Conservation (phyloP, 345 rosid genomes). For the Lagerstroemia speciosa region DNA sequence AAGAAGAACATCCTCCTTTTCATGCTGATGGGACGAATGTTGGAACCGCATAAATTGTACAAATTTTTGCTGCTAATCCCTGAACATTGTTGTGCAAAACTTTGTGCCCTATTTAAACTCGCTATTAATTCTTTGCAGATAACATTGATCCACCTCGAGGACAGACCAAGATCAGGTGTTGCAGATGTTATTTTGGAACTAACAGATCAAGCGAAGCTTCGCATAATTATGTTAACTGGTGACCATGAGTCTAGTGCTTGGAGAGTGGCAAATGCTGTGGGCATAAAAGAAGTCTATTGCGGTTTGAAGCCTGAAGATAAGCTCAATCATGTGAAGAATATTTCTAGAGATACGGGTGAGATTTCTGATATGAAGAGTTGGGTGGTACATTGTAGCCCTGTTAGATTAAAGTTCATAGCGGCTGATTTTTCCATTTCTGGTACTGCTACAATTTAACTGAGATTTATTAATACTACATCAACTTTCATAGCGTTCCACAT, state of each 20-base stretch:
- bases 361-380: neutral
- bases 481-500: neutral
- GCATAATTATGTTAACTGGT: conserved; percentile 87
- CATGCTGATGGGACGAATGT: neutral
- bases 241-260: conserved; percentile 89
- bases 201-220: conserved; percentile 49
- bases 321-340: conserved; percentile 65
- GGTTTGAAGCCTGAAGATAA: conserved; percentile 94
- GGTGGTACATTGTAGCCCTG: neutral
- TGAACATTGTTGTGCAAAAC: neutral
- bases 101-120: neutral
- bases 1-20: neutral
- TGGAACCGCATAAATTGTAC: neutral
- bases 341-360: conserved; percentile 71
- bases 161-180: conserved; percentile 82
- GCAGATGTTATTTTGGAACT: conserved; percentile 61
- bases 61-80: neutral
- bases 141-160: conserved; percentile 92
- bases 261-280: conserved; percentile 91
- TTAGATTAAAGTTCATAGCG: neutral
- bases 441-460: no score
- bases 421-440: neutral
- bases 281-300: conserved; percentile 67
- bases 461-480: neutral
- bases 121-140: conserved; percentile 31